phyloP scores from a whole-genome alignment of 495 filamentous ascomycete species.

The Bryoglossum gracile region DNA sequence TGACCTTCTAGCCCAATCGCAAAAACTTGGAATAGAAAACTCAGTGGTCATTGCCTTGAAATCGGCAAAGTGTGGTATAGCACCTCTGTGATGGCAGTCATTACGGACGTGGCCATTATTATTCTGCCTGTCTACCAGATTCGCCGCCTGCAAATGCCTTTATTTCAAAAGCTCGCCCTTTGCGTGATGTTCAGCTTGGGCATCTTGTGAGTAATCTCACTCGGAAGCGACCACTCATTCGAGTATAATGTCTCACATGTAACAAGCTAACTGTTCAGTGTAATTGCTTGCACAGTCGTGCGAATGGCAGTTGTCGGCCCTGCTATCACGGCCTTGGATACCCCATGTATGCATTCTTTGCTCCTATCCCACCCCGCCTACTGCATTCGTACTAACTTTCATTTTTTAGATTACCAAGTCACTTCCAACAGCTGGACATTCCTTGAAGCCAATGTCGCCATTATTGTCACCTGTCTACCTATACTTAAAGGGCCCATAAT shows the following conservation, averaged over 20 bases:
- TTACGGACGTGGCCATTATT: constrained; percentile 4
- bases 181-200: constrained; percentile 9
- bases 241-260: neutral
- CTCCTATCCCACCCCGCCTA: neutral
- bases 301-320: constrained; percentile 6
- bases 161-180: constrained; percentile 3
- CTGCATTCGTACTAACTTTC: no score
- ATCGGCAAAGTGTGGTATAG: constrained; percentile 8
- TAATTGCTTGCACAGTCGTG: constrained; percentile 5
- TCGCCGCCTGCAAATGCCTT: constrained; percentile 1
- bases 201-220: neutral
- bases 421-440: constrained; percentile 8
- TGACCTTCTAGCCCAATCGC: neutral
- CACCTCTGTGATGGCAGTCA: constrained; percentile 2
- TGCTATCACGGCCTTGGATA: constrained; percentile 1
- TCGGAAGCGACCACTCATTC: no score
- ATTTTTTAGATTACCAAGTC: constrained; percentile 2
- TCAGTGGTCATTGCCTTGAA: neutral
- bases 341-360: neutral
- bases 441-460: constrained; percentile 7
- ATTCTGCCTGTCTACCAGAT: constrained; percentile 4
- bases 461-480: constrained; percentile 1
- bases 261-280: neutral
- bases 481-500: neutral
- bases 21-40: constrained; percentile 1